Conservation (phyloP, 805 yeast genomes). For the Myxozyma vanderwaltii region DNA sequence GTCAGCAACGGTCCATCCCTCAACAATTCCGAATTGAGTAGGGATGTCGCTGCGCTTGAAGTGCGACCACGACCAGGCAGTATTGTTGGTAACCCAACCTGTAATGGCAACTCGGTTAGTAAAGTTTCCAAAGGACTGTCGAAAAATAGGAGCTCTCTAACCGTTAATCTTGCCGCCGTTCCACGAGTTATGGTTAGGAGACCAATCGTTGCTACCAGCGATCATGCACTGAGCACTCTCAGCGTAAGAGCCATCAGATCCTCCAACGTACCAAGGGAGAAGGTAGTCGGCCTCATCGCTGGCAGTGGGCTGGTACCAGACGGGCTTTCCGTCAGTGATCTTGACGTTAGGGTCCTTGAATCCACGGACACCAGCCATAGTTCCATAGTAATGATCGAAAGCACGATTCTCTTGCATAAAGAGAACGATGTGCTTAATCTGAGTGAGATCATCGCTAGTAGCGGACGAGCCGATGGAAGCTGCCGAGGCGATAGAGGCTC, state of each 20-base stretch:
- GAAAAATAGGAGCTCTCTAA: no score
- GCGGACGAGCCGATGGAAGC: neutral
- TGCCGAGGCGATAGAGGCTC: no score
- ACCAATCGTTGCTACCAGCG: constrained; percentile 38
- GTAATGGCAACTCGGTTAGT: no score
- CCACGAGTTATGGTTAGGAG: constrained; percentile 37
- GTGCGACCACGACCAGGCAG: constrained; percentile 37
- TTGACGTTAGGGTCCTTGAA: constrained; percentile 36
- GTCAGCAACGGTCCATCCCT: constrained; percentile 38
- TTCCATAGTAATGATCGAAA: constrained; percentile 37
- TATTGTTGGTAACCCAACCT: constrained; percentile 36
- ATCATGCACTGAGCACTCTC: constrained; percentile 34
- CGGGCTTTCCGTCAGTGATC: constrained; percentile 16
- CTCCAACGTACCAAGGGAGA: constrained; percentile 35
- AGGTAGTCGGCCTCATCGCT: constrained; percentile 27
- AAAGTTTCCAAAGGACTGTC: no score
- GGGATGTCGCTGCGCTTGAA: constrained; percentile 35
- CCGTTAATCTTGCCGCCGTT: constrained; percentile 31
- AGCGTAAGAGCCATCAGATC: constrained; percentile 23
- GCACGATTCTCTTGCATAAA: constrained; percentile 40
- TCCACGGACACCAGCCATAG: constrained; percentile 38
- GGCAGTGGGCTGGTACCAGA: constrained; percentile 35
- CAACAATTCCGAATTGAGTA: constrained; percentile 35
- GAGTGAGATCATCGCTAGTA: neutral
- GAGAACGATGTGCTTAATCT: constrained; percentile 29